Conservation (phyloP, 2,329 filamentous ascomycete species). For the Plenodomus tracheiphilus region DNA sequence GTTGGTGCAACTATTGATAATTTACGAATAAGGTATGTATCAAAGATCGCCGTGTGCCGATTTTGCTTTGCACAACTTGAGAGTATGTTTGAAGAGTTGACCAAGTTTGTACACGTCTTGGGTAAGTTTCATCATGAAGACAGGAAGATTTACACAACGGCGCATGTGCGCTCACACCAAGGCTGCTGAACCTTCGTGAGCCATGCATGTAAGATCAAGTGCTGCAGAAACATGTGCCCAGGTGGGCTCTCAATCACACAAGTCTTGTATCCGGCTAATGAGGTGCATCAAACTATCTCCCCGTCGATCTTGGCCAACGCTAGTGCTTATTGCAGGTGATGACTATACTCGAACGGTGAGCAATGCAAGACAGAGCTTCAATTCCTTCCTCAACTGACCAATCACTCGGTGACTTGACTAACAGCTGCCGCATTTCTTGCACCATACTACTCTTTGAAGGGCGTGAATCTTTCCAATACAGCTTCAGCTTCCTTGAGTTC, state of each 20-base stretch:
- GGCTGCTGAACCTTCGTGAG: too few relatives aligned
- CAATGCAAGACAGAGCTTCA: neutral
- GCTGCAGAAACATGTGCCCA: too few relatives aligned
- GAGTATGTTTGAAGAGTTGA: too few relatives aligned
- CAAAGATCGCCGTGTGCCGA: too few relatives aligned
- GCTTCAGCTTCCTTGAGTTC: constrained; percentile 35
- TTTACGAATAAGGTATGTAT: too few relatives aligned
- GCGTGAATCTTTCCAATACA: constrained; percentile 41
- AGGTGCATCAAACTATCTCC: neutral
- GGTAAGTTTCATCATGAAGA: too few relatives aligned
- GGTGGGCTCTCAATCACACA: neutral
- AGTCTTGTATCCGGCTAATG: neutral
- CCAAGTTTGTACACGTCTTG: too few relatives aligned
- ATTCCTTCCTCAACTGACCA: neutral
- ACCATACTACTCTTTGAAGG: constrained; percentile 32
- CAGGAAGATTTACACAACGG: too few relatives aligned
- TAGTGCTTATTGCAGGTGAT: neutral
- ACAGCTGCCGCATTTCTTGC: neutral
- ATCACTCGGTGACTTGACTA: neutral
- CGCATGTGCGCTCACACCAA: too few relatives aligned
- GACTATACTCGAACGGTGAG: neutral
- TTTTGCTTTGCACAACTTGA: too few relatives aligned
- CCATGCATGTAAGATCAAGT: too few relatives aligned
- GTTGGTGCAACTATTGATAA: too few relatives aligned
- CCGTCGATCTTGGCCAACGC: neutral